Base-by-base conservation (phyloP, 2,329 filamentous ascomycete species). In the Phyllosticta ampelicida region DNA sequence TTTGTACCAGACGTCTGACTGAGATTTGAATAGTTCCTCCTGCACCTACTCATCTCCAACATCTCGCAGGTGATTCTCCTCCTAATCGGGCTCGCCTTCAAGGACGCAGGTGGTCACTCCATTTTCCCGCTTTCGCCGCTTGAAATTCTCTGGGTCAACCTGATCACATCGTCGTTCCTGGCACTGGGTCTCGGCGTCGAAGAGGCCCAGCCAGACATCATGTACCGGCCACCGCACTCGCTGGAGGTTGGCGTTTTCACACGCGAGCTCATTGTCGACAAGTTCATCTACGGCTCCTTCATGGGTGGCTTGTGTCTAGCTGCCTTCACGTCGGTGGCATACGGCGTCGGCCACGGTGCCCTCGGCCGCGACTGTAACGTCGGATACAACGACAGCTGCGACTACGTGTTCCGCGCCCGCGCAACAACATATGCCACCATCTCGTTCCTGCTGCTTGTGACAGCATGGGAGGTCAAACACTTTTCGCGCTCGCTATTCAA, bases 381-480 rank as follows among this genome's bases (percentile, higher is more conserved):
- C 58, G 67, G 64, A 51, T 77, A 67, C 66, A 75, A 75, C 61
- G 63, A 67, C 0, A 70, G 69, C 1, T 77, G 75, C 56, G 70
- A 68, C 30, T 66, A 73, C 2, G 72, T 74, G 0, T 77, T 74
- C 65, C 73, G 74, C 19, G 74, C 74, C 5, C 70, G 75, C 19
- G 74, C 73, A 1, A 76, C 75, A 0, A 74, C 74, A 0, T 77
- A 75, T 66, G 68, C 70, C 0, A 74, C 73, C 19, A 72, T 77
- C 11, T 76, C 75, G 0, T 70, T 74, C 3, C 65, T 76, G 0
- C 69, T 76, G 9, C 73, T 75, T 20, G 68, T 76, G 62, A 76
- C 74, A n/a, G 75, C 75, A 1, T 76, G 74, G 74, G 74, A 77
- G 64, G 74, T 76, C 59, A 77, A 76, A 62, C 73, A 76, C 60